Percentiles rank a stretch among this genome's conserved stretches.
These are phyloP conservation scores for Yamadazyma taylorii DNA, from an alignment of 1,139 yeast genomes.

Conservation along the genomic window DNA sequence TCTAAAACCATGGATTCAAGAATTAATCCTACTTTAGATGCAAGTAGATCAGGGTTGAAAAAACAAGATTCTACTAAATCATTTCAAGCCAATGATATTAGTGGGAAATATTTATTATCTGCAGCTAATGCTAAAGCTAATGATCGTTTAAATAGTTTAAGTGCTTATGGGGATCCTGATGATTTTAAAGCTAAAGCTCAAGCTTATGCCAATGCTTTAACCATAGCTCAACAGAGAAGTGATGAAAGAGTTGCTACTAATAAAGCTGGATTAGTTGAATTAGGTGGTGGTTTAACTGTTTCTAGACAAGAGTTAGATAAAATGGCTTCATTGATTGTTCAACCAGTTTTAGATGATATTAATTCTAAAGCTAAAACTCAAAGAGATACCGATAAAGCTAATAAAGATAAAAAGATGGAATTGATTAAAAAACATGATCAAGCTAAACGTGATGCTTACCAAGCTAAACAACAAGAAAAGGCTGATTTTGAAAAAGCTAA, in stretches of 20 bases:
- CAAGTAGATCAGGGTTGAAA: conserved; percentile 41
- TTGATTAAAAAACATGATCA: conserved; percentile 37
- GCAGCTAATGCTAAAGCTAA: conserved; percentile 64
- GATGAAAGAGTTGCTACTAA: conserved; percentile 51
- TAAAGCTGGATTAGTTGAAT: conserved; percentile 59
- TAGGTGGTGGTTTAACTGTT: conserved; percentile 90
- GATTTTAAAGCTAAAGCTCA: conserved; percentile 45
- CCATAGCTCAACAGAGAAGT: conserved; percentile 68
- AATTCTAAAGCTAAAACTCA: conserved; percentile 69
- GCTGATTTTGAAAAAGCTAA: conserved; percentile 41
- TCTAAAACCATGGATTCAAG: conserved; percentile 41
- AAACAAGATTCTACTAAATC: conserved; percentile 28
- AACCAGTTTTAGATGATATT: conserved; percentile 83
- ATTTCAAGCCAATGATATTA: conserved; percentile 44
- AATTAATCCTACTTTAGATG: conserved; percentile 44
- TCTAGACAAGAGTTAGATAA: conserved; percentile 73
- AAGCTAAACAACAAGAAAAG: conserved; percentile 49
- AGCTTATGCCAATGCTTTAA: conserved; percentile 46
- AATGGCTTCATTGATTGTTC: conserved; percentile 79
- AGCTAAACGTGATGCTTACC: conserved; percentile 50
- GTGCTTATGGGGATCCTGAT: conserved; percentile 28
- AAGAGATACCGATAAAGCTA: conserved; percentile 57
- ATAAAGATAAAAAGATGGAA: conserved; percentile 33
- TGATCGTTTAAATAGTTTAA: conserved; percentile 44
- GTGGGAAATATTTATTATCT: conserved; percentile 56